Evolutionary conservation across 345 rosid genomes (phyloP).

Genomic region (Excoecaria agallocha): DNA sequence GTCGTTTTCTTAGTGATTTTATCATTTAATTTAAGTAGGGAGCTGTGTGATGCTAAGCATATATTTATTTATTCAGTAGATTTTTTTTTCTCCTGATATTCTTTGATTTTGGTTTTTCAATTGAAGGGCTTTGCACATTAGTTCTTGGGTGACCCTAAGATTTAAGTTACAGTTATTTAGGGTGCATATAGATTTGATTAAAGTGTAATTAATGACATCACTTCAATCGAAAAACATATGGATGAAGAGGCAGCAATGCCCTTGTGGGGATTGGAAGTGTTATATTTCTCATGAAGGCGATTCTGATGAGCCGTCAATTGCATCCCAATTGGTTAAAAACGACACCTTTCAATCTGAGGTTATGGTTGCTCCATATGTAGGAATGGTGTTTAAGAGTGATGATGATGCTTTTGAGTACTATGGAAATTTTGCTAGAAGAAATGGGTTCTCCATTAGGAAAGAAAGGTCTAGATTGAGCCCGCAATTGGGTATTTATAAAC

Average conservation of each 20-base stretch:
- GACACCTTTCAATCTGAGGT: conserved; percentile 38
- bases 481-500: conserved; percentile 71
- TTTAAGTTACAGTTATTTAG: conserved; percentile 2
- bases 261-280: conserved; percentile 96
- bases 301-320: conserved; percentile 40
- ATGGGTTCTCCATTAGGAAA: conserved; percentile 84
- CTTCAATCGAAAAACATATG: conserved; percentile 62
- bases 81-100: neutral
- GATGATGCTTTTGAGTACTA: conserved; percentile 86
- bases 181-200: neutral
- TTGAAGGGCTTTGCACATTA: neutral
- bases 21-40: neutral
- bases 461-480: conserved; percentile 91
- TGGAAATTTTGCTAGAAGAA: conserved; percentile 72
- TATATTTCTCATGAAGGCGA: conserved; percentile 66
- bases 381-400: conserved; percentile 75
- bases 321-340: conserved; percentile 43
- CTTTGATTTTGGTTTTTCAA: neutral
- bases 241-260: conserved; percentile 88
- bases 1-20: neutral
- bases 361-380: conserved; percentile 73
- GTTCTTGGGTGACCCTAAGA: neutral
- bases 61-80: neutral
- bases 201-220: conserved; percentile 3
- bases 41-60: neutral